Evolutionary conservation across 1,139 yeast genomes (phyloP).

Genomic region (Yamadazyma siamensis): DNA sequence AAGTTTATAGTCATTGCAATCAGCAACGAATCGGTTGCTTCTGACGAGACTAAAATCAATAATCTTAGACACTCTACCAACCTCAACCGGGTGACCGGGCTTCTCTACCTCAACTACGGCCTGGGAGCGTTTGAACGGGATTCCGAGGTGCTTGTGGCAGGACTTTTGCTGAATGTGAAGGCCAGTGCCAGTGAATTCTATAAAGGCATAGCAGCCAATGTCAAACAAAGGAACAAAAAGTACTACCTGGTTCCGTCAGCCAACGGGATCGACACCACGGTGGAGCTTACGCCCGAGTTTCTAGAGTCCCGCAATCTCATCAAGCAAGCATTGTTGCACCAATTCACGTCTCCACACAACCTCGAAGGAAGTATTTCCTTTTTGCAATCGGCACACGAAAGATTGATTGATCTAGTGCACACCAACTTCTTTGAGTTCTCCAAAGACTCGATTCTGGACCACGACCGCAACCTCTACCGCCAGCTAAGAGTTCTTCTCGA

Average conservation of each 20-base stretch:
- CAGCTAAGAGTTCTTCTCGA: slow-evolving; percentile 53
- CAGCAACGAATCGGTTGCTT: slow-evolving; percentile 12
- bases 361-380: slow-evolving; percentile 28
- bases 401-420: slow-evolving; percentile 24
- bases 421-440: slow-evolving; percentile 17
- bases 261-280: slow-evolving; percentile 22
- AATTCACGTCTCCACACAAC: slow-evolving; percentile 33
- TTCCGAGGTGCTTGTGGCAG: slow-evolving; percentile 25
- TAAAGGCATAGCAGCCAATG: slow-evolving; percentile 25
- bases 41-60: slow-evolving; percentile 19
- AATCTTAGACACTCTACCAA: slow-evolving; percentile 27
- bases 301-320: slow-evolving; percentile 39
- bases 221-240: slow-evolving; percentile 35
- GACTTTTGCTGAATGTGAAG: slow-evolving; percentile 30
- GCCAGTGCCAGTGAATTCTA: slow-evolving; percentile 34
- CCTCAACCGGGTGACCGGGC: slow-evolving; percentile 28
- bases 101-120: slow-evolving; percentile 18
- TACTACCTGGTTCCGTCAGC: slow-evolving; percentile 36
- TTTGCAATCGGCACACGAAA: slow-evolving; percentile 35
- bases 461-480: slow-evolving; percentile 25
- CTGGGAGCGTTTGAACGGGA: slow-evolving; percentile 20
- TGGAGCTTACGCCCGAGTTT: slow-evolving; percentile 35
- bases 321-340: slow-evolving; percentile 35
- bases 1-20: slow-evolving; percentile 29
- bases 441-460: slow-evolving; percentile 18